Evolutionary conservation across 202 grass and related monocot species (phyloP), one percentile per base, ranked within the genome.

Genomic region (Setaria italica): DNA sequence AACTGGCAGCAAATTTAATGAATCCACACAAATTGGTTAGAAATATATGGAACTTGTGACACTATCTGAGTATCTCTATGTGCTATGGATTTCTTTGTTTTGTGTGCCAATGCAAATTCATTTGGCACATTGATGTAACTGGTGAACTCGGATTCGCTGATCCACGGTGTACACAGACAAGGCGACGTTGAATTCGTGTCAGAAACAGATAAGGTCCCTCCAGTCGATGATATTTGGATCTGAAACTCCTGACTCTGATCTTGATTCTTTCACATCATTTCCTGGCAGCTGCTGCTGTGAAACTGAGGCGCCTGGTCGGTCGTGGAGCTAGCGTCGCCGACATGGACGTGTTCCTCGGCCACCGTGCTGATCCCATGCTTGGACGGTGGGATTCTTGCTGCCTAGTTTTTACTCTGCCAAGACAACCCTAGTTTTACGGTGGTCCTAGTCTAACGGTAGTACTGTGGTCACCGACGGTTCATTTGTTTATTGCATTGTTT

Each of bases 371-470:
- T 16, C 34, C 34, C 62, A 82, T 46, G 43, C 37, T 75, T 81
- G 70, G 87, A 25, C 82, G 82, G 82, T 76, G 82, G 82, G 82
- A 39, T 80, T 85, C 79, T 46, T 62, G 37, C 55, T 78, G 54
- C 19, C 10, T 42, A 42, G 3, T 39, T n/a, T n/a, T 16, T 56
- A 39, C 29, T 39, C 55, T 76, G 56, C 51, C 32, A 17, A 42
- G 53, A 77, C 53, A 25, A 20, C 4, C 11, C 35, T 13, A 62
- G 62, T 7, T 37, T 6, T 16, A 78, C 75, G 16, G n/a, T 45
- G 14, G 20, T 17, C 75, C 21, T 78, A 29, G 56, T 62, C 42
- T 62, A 78, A 60, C 67, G 20, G 4, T 6, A 33, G 4, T 6
- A 33, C 21, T 17, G 50, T 55, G 49, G 6, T 1, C 62, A 68